Evolutionary conservation across 2,329 filamentous ascomycete species (phyloP).

Genomic region (Cladorrhinum sp.): DNA sequence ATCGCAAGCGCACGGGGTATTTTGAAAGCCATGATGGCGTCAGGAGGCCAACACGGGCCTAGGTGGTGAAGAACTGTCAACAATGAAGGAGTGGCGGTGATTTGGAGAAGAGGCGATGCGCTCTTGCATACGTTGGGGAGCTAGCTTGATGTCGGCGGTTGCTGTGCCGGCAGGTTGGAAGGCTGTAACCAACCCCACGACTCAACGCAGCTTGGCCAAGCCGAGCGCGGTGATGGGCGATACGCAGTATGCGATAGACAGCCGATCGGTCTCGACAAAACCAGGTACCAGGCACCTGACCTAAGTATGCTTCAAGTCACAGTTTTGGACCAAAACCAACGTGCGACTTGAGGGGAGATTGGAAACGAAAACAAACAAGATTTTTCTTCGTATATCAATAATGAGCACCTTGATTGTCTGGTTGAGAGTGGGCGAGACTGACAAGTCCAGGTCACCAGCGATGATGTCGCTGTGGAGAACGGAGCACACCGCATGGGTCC

Average conservation of each 20-base stretch:
- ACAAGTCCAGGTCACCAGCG: neutral
- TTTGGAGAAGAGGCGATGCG: neutral
- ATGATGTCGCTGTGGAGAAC: slow-evolving; percentile 9
- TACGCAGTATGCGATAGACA: neutral
- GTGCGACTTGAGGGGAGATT: too few species aligned
- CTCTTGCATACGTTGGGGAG: slow-evolving; percentile 3
- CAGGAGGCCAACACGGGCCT: slow-evolving; percentile 7
- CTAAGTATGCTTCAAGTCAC: neutral
- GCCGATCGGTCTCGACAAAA: neutral
- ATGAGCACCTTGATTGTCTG: neutral
- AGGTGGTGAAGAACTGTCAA: neutral
- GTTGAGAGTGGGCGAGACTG: neutral
- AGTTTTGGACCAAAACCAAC: neutral
- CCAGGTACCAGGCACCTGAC: neutral
- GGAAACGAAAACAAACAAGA: neutral
- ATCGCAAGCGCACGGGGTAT: slow-evolving; percentile 38
- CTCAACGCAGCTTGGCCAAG: slow-evolving; percentile 11
- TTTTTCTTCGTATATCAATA: neutral
- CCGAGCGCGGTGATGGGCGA: slow-evolving; percentile 2
- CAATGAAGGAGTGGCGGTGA: slow-evolving; percentile 2
- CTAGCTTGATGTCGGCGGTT: slow-evolving; percentile 8
- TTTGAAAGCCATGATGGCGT: slow-evolving; percentile 40
- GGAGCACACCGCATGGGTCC: neutral
- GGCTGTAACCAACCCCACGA: slow-evolving; percentile 20
- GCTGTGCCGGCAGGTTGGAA: slow-evolving; percentile 21